A percentile compares a stretch with the other conserved stretches of the same genome.
phyloP scores from a whole-genome alignment of 2,329 filamentous ascomycete species.

The Endocalyx cinctus region DNA sequence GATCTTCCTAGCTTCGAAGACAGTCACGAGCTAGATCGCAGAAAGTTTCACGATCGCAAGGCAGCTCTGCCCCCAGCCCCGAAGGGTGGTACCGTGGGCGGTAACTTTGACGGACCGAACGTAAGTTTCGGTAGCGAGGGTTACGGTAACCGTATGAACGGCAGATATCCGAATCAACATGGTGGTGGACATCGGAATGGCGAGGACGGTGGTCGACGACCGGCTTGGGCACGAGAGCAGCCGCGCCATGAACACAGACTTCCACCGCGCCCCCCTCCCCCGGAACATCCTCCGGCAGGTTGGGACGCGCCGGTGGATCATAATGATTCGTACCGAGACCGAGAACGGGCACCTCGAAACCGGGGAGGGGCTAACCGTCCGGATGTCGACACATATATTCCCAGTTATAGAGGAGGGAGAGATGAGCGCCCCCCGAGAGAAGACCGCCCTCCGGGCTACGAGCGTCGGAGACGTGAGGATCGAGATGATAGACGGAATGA shows the following conservation, averaged over 20 bases:
- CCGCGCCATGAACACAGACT: slow-evolving; percentile 33
- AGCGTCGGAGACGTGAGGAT: slow-evolving; percentile 29
- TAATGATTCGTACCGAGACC: slow-evolving; percentile 38
- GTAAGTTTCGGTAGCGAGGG: slow-evolving; percentile 49
- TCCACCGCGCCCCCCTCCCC: slow-evolving; percentile 47
- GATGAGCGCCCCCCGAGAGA: slow-evolving; percentile 33
- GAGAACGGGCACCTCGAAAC: slow-evolving; percentile 28
- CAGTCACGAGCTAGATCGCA: slow-evolving; percentile 91
- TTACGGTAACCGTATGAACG: slow-evolving; percentile 47
- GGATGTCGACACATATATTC: slow-evolving; percentile 48
- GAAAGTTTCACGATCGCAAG: slow-evolving; percentile 83
- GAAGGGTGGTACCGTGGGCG: slow-evolving; percentile 83
- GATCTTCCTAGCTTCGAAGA: slow-evolving; percentile 92
- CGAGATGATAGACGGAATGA: slow-evolving; percentile 34
- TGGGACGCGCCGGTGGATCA: slow-evolving; percentile 34
- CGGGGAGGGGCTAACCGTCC: slow-evolving; percentile 25
- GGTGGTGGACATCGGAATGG: slow-evolving; percentile 28
- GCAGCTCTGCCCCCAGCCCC: slow-evolving; percentile 83
- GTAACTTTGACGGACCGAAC: slow-evolving; percentile 47
- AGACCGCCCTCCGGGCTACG: slow-evolving; percentile 30
- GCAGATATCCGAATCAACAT: slow-evolving; percentile 36
- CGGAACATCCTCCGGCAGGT: slow-evolving; percentile 33
- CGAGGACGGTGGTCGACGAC: slow-evolving; percentile 39
- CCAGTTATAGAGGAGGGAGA: slow-evolving; percentile 36
- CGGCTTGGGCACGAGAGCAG: slow-evolving; percentile 51